Base-by-base conservation (phyloP, 352 stramenopile genomes). In the Pythium oligandrum region DNA sequence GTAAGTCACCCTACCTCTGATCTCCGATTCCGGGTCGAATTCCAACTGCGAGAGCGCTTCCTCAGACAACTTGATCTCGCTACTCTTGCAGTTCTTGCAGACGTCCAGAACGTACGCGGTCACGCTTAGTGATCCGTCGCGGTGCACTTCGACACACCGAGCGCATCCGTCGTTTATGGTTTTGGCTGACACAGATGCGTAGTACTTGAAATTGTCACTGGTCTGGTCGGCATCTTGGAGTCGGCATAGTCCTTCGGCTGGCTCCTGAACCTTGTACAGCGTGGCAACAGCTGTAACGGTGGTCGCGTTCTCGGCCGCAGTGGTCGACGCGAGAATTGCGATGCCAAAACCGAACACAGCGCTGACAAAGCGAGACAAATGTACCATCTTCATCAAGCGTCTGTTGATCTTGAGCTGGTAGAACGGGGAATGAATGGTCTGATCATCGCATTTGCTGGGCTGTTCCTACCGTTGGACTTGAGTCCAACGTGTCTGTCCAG, bases 171-270 rank as follows among this genome's bases (percentile, higher is more conserved):
- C 57, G 59, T 81, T 83, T 6, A 89, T 63, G 17, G 17, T 26
- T 44, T 53, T 46, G 57, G 62, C 75, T 3, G 78, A 71, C 30
- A 93, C 69, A 6, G 78, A 90, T 45, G 79, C 83, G 64, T 89
- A 93, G 54, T 75, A 66, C 63, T 89, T 89, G 64, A 86, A 88
- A 53, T 88, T 90, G 54, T 83, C 78, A 50, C 72, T 87, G 48
- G 53, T 57, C 3, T 51, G 40, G 6, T 64, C 55, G 47, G 90
- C 70, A 64, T 77, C 73, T 59, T 88, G 76, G 45, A 93, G 70
- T 9, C 79, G 81, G 57, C 83, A 93, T 37, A 71, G 73, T 49
- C 78, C 83, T 54, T 72, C 78, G 56, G 74, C 70, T 30, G 81
- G 66, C 51, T 76, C 65, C 53, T 66, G 62, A 57, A 91, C 83